phyloP scores from a whole-genome alignment of 352 stramenopile genomes.

The Globisporangium yorkense region DNA sequence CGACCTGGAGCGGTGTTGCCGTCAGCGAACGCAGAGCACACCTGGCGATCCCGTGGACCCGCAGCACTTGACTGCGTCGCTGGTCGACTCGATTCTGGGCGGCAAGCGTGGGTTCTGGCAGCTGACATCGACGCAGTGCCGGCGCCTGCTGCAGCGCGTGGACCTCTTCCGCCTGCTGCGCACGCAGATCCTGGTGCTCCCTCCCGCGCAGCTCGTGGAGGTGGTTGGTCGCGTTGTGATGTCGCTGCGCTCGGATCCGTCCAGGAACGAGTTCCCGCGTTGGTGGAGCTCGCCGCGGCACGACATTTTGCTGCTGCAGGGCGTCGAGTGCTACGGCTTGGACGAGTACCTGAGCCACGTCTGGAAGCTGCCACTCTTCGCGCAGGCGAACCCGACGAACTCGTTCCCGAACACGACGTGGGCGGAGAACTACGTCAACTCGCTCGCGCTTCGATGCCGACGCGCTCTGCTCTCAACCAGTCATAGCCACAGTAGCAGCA shows the following conservation, averaged over 20 bases:
- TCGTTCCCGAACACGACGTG: conserved; percentile 57
- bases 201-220: conserved; percentile 50
- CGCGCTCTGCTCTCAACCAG: conserved; percentile 25
- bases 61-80: not conserved
- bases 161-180: conserved; percentile 76
- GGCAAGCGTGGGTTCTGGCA: conserved; percentile 57
- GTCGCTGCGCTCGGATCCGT: conserved; percentile 13
- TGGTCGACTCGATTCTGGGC: conserved; percentile 47
- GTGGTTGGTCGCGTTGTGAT: conserved; percentile 49
- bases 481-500: not conserved
- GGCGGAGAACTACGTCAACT: conserved; percentile 73
- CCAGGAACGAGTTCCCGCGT: conserved; percentile 28
- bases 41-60: not conserved
- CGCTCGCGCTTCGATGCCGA: conserved; percentile 28
- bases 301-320: conserved; percentile 78
- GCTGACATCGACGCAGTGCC: conserved; percentile 48
- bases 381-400: conserved; percentile 23
- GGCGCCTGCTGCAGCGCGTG: conserved; percentile 67
- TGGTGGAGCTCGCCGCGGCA: conserved; percentile 78
- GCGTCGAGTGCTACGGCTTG: conserved; percentile 77
- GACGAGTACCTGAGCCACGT: conserved; percentile 61
- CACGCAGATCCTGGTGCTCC: conserved; percentile 58
- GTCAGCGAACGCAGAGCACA: conserved; percentile 20
- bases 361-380: conserved; percentile 68
- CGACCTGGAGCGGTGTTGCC: conserved; percentile 60